These are phyloP conservation scores for Fusarium anguioides DNA, from an alignment of 2,329 filamentous ascomycete species.

Conservation along the genomic window DNA sequence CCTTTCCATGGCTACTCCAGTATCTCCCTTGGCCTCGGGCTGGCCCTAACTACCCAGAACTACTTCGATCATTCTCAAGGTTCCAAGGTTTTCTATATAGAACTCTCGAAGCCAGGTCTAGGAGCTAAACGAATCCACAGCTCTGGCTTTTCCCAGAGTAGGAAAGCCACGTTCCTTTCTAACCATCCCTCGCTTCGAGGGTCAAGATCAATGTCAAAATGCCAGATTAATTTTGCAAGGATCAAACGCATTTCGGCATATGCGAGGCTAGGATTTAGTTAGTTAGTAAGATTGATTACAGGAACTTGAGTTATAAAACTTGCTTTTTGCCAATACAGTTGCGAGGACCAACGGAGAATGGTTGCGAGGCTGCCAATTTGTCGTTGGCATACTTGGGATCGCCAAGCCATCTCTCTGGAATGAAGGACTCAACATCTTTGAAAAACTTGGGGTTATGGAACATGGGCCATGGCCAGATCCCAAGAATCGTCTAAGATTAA, in stretches of 20 bases:
- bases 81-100: too few relatives aligned
- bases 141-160: not conserved
- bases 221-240: not conserved
- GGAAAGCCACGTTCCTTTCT: not conserved
- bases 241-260: not conserved
- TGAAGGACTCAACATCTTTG: not conserved
- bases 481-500: too few relatives aligned
- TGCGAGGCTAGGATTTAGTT: not conserved
- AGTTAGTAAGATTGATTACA: not conserved
- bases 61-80: too few relatives aligned
- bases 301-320: not conserved
- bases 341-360: not conserved
- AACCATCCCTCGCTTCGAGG: not conserved
- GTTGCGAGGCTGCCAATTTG: not conserved
- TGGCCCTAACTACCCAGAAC: too few relatives aligned
- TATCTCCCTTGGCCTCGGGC: too few relatives aligned
- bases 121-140: not conserved
- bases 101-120: too few relatives aligned
- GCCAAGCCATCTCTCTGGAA: not conserved
- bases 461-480: not conserved
- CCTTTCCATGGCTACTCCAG: too few relatives aligned
- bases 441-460: not conserved
- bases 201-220: not conserved
- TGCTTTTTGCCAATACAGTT: not conserved
- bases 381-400: not conserved